A percentile compares a stretch with the other conserved stretches of the same genome.
Conservation (phyloP, 2,329 filamentous ascomycete genomes). For the Pseudomassariella vexata region DNA sequence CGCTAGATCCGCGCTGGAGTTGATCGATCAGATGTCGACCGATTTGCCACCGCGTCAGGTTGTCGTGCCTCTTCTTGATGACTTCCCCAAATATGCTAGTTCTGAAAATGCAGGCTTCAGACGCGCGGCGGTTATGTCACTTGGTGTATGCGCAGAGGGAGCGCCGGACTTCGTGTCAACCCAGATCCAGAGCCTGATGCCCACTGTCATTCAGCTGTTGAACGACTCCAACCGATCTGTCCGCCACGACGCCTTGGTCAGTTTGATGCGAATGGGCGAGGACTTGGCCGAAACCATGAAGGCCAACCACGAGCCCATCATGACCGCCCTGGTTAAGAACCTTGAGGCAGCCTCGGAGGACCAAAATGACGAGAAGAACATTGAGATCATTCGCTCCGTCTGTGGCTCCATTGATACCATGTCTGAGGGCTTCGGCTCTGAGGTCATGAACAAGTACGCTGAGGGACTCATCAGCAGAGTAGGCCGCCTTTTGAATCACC, state of each 20-base stretch:
- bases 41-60: constrained; percentile 91
- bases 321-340: constrained; percentile 82
- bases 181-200: constrained; percentile 81
- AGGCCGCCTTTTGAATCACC: constrained; percentile 75
- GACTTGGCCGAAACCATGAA: constrained; percentile 88
- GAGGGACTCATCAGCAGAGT: constrained; percentile 78
- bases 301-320: constrained; percentile 76
- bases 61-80: constrained; percentile 83
- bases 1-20: constrained; percentile 73
- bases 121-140: constrained; percentile 83
- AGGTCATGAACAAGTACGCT: constrained; percentile 77
- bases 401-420: constrained; percentile 89
- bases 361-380: constrained; percentile 65
- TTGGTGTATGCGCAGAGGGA: constrained; percentile 93
- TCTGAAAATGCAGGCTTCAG: constrained; percentile 71
- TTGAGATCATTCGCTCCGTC: constrained; percentile 82
- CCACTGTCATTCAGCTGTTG: constrained; percentile 75
- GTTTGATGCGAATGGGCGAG: constrained; percentile 84
- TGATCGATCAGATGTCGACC: constrained; percentile 84
- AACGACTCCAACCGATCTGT: constrained; percentile 80
- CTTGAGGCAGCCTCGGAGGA: constrained; percentile 72
- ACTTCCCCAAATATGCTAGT: constrained; percentile 75
- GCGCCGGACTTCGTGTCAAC: constrained; percentile 96
- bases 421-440: constrained; percentile 76
- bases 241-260: constrained; percentile 79